A percentile compares a stretch with the other conserved stretches of the same genome.
phyloP scores from a whole-genome alignment of 768 basidiomycete species.

The Termitomyces sp. region DNA sequence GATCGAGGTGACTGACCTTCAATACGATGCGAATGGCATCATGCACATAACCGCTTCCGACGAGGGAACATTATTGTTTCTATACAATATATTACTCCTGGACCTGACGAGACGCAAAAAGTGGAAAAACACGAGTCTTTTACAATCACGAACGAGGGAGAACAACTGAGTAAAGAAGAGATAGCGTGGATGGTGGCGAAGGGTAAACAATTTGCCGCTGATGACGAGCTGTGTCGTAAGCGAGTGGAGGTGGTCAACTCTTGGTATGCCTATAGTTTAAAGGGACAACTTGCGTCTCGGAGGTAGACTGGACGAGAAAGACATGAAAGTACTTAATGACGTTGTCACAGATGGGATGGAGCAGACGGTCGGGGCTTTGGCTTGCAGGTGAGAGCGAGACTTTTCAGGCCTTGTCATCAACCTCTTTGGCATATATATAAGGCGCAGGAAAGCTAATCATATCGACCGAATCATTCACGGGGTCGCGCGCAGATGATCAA shows the following conservation, averaged over 20 bases:
- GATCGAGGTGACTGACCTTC: slow-evolving; percentile 88
- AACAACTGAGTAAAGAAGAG: slow-evolving; percentile 47
- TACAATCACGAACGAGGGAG: slow-evolving; percentile 76
- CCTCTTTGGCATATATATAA: slow-evolving; percentile 17
- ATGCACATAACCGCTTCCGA: slow-evolving; percentile 78
- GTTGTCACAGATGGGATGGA: slow-evolving; percentile 64
- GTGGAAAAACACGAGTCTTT: slow-evolving; percentile 77
- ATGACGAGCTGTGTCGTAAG: slow-evolving; percentile 21
- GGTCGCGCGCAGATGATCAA: slow-evolving; percentile 7
- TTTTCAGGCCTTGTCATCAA: not conserved
- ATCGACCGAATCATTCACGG: slow-evolving; percentile 21
- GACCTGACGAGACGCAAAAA: slow-evolving; percentile 12
- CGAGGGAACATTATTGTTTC: slow-evolving; percentile 73
- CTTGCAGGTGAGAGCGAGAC: slow-evolving; percentile 31
- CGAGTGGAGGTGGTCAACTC: slow-evolving; percentile 45
- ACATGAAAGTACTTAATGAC: slow-evolving; percentile 56
- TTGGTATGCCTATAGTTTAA: slow-evolving; percentile 59
- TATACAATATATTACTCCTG: slow-evolving; percentile 14
- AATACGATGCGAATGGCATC: slow-evolving; percentile 82
- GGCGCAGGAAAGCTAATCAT: slow-evolving; percentile 5
- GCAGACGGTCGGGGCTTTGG: slow-evolving; percentile 56
- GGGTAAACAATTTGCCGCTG: slow-evolving; percentile 38
- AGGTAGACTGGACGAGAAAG: slow-evolving; percentile 53
- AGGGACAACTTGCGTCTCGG: slow-evolving; percentile 69
- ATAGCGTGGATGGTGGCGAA: slow-evolving; percentile 53